These are phyloP conservation scores for Trichoderma asperelloides DNA, from an alignment of 495 filamentous ascomycete species.

Conservation along the genomic window DNA sequence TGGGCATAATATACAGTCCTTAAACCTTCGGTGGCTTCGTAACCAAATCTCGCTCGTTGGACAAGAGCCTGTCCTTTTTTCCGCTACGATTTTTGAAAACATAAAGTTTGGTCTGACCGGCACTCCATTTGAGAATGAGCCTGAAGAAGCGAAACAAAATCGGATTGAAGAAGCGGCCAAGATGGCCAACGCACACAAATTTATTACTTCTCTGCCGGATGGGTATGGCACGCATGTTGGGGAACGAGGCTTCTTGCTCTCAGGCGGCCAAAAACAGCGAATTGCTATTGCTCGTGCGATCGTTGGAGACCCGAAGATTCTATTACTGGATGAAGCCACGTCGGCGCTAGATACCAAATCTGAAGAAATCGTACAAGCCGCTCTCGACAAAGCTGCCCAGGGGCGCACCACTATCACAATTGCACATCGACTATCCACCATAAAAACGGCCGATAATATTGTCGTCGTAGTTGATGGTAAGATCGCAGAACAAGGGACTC, in stretches of 20 bases:
- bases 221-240: conserved; percentile 92
- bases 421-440: conserved; percentile 88
- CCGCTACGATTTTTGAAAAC: conserved; percentile 77
- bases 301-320: conserved; percentile 86
- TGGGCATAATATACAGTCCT: conserved; percentile 65
- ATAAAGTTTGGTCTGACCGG: conserved; percentile 84
- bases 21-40: conserved; percentile 87
- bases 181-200: conserved; percentile 91
- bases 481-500: conserved; percentile 79
- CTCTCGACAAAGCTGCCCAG: conserved; percentile 74
- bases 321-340: conserved; percentile 91
- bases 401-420: conserved; percentile 97
- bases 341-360: conserved; percentile 92
- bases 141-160: conserved; percentile 54
- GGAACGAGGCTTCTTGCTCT: conserved; percentile 85
- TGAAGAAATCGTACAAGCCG: conserved; percentile 89
- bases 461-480: conserved; percentile 78
- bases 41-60: conserved; percentile 86
- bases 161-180: conserved; percentile 72
- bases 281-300: conserved; percentile 81
- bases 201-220: conserved; percentile 74
- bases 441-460: conserved; percentile 90
- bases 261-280: conserved; percentile 93
- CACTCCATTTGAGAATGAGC: conserved; percentile 59
- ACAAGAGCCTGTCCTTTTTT: conserved; percentile 75